A percentile compares a stretch with the other conserved stretches of the same genome.
These are phyloP conservation scores for Tetraselmis striata DNA, from an alignment of 139 green algal species.

Conservation along the genomic window DNA sequence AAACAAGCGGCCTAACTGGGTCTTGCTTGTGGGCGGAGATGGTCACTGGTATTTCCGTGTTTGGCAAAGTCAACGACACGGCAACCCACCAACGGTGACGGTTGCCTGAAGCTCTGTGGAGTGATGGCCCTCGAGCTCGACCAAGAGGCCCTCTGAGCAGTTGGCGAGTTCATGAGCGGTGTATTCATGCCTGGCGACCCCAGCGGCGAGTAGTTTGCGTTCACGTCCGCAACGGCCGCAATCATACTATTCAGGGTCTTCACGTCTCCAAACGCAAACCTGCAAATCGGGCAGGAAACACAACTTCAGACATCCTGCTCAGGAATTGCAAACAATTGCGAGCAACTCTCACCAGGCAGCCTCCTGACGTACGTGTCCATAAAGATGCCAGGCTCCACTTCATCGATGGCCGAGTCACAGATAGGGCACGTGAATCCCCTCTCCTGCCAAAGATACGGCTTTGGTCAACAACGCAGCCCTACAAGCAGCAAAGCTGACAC, in stretches of 20 bases:
- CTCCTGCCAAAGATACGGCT: too few species aligned
- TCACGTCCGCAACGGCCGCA: background rate
- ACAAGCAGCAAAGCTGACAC: too few species aligned
- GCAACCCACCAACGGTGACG: background rate
- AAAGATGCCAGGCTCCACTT: slow-evolving; percentile 27
- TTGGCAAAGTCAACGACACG: too few species aligned
- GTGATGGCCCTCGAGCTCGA: background rate
- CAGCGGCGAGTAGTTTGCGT: background rate
- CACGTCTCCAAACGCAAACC: background rate
- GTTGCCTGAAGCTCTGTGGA: background rate
- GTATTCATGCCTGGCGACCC: background rate
- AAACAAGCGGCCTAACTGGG: too few species aligned
- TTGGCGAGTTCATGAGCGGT: background rate
- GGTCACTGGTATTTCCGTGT: too few species aligned
- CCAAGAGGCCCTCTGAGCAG: background rate
- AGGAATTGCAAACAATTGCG: too few species aligned
- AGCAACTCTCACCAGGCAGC: too few species aligned
- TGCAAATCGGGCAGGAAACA: too few species aligned
- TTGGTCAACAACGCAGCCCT: too few species aligned
- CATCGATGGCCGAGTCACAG: slow-evolving; percentile 21
- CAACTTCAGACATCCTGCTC: too few species aligned
- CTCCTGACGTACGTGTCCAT: slow-evolving; percentile 23
- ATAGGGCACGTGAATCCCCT: slow-evolving; percentile 24
- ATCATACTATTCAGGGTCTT: background rate
- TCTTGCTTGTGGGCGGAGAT: too few species aligned